These are phyloP conservation scores for Botrytis paeoniae DNA, from an alignment of 2,329 filamentous ascomycete species.

Conservation along the genomic window DNA sequence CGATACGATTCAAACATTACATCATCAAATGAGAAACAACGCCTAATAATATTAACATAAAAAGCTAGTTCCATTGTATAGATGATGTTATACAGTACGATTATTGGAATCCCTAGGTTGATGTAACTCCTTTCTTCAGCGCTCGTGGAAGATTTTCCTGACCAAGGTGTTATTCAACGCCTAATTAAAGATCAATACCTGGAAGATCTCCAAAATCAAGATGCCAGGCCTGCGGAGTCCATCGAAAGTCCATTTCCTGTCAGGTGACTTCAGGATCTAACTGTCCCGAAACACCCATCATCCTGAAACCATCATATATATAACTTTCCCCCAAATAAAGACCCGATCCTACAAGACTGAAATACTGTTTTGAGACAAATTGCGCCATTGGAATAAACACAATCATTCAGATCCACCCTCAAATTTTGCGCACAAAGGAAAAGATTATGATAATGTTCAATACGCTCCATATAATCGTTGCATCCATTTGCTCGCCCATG, in stretches of 20 bases:
- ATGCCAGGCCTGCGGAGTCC: not conserved
- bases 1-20: not conserved
- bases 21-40: not conserved
- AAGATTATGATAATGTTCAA: not conserved
- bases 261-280: not conserved
- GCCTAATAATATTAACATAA: not conserved
- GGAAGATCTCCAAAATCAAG: too few species aligned
- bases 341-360: not conserved
- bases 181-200: too few species aligned
- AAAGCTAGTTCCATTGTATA: not conserved
- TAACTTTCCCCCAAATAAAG: not conserved
- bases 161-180: too few species aligned
- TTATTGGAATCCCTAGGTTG: not conserved
- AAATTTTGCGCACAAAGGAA: not conserved
- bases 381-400: not conserved
- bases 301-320: not conserved
- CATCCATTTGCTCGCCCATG: not conserved
- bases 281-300: not conserved
- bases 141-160: too few species aligned
- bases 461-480: not conserved
- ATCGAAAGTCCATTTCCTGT: not conserved
- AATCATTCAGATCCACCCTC: not conserved
- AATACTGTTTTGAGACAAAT: not conserved
- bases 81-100: not conserved
- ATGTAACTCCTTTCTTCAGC: not conserved